Evolutionary conservation across 2,329 filamentous ascomycete genomes (phyloP), one percentile per base, ranked within the genome.

Genomic region (Hymenoscyphus albidus): DNA sequence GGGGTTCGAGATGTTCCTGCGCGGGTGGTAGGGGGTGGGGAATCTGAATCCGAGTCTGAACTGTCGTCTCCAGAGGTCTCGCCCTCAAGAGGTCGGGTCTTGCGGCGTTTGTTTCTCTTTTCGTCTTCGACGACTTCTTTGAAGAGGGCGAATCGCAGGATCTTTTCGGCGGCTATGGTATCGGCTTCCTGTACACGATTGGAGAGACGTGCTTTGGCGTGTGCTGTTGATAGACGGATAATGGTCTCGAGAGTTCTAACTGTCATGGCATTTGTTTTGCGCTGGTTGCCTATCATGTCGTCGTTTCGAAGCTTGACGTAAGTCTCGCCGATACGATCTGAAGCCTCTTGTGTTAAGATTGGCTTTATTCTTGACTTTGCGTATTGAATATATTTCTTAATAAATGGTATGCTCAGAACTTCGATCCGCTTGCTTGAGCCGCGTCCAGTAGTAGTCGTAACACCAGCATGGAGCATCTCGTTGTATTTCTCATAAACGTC

Each of bases 301-400:
- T 99, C 95, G 76, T 99, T 99, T 70, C 95, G 88, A 22, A 99
- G 83, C 10, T 91, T 91, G 42, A 96, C 95, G 76, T 98, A 99
- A 16, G 93, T 91, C 39, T 92, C 86, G 44, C 93, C 88, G 73
- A 99, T 96, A 68, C 96, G 91, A 71, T 97, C 92, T 12, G 93
- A 92, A 5, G 95, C 94, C 56, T 92, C 92, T 74, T 95, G 92
- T 0, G 93, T 97, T 67, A 99, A 81, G 51, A 96, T 82, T 0
- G 95, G 95, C 83, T 93, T 96, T 74, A 97, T 85, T 74, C 95
- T 84, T 42, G 86, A 90, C 81, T 99, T 99, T 69, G 95, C 93
- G 77, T 99, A 99, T 76, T 99, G 95, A 57, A 99, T 96, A 77
- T 97, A 99, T 79, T 99, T 99, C 81, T 99, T 99, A 82, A 99